These are phyloP conservation scores for Mortierella sp. DNA, from an alignment of 371 early-diverging fungal species.

Conservation along the genomic window DNA sequence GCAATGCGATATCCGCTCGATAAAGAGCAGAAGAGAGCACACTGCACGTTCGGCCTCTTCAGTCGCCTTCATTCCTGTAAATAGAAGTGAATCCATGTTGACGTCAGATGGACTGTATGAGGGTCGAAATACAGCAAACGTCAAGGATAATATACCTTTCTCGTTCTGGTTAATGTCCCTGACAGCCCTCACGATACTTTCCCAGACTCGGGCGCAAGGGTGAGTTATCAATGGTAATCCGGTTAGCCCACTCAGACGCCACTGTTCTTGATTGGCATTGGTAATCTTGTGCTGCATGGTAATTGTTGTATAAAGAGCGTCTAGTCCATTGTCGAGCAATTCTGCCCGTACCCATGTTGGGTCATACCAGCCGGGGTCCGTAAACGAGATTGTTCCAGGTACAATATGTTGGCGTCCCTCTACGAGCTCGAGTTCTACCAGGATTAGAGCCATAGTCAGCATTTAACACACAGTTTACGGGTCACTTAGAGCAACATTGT, in stretches of 20 bases:
- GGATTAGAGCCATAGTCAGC: neutral
- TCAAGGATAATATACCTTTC: conserved; percentile 19
- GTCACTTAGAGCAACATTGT: no score
- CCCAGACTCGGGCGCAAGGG: conserved; percentile 33
- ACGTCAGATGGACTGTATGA: no score
- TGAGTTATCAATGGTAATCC: conserved; percentile 27
- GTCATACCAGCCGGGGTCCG: conserved; percentile 23
- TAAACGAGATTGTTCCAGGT: conserved; percentile 35
- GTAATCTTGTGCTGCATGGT: conserved; percentile 20
- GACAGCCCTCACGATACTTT: conserved; percentile 30
- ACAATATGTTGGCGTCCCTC: conserved; percentile 32
- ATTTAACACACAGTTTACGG: no score
- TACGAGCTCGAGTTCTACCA: conserved; percentile 23
- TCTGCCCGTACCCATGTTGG: conserved; percentile 27
- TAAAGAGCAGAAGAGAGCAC: conserved; percentile 26
- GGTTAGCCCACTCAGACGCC: conserved; percentile 21
- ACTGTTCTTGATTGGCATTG: conserved; percentile 28
- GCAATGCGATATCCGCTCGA: conserved; percentile 23
- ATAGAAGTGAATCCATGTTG: neutral
- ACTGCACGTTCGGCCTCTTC: conserved; percentile 24
- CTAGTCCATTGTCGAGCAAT: conserved; percentile 22
- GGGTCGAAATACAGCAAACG: neutral
- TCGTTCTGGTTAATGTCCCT: conserved; percentile 37
- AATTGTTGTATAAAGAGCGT: conserved; percentile 18
- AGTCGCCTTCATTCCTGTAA: conserved; percentile 27